Evolutionary conservation across 2,329 filamentous ascomycete species (phyloP).

Genomic region (Alternaria viburni): DNA sequence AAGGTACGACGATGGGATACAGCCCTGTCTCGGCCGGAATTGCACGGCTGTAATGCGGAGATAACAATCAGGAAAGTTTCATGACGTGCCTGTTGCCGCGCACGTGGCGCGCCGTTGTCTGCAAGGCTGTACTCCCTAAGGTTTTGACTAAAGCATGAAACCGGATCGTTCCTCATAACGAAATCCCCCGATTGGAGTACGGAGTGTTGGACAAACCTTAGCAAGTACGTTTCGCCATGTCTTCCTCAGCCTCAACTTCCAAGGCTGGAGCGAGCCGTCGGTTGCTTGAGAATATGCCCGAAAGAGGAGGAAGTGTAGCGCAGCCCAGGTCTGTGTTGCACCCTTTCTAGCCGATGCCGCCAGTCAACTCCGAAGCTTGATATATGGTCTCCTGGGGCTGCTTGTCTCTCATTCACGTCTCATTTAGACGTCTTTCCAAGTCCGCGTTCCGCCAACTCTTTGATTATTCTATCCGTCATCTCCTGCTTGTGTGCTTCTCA

Average conservation of each 20-base stretch:
- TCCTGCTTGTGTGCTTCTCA: not conserved
- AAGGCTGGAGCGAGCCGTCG: not conserved
- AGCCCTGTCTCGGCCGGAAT: not conserved
- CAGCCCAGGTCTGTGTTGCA: not conserved
- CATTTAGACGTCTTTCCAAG: not conserved
- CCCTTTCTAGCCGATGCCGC: not conserved
- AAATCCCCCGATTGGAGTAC: not conserved
- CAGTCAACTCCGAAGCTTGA: not conserved
- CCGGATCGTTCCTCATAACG: not conserved
- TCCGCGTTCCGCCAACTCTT: not conserved
- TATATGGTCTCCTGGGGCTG: not conserved
- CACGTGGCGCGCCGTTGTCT: slow-evolving; percentile 1
- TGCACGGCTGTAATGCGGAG: slow-evolving; percentile 3
- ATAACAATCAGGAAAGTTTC: slow-evolving; percentile 8
- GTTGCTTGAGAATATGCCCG: not conserved
- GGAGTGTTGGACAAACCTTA: not conserved
- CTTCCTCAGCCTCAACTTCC: not conserved
- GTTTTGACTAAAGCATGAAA: slow-evolving; percentile 2
- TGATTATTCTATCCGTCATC: not conserved
- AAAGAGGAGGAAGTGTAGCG: not conserved
- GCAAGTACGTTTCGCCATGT: not conserved
- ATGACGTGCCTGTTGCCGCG: slow-evolving; percentile 12
- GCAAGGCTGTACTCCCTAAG: not conserved
- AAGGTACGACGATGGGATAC: not conserved
- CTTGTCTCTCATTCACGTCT: not conserved